Evolutionary conservation across 768 basidiomycete genomes (phyloP).

Genomic region (Kwoniella bestiolae): DNA sequence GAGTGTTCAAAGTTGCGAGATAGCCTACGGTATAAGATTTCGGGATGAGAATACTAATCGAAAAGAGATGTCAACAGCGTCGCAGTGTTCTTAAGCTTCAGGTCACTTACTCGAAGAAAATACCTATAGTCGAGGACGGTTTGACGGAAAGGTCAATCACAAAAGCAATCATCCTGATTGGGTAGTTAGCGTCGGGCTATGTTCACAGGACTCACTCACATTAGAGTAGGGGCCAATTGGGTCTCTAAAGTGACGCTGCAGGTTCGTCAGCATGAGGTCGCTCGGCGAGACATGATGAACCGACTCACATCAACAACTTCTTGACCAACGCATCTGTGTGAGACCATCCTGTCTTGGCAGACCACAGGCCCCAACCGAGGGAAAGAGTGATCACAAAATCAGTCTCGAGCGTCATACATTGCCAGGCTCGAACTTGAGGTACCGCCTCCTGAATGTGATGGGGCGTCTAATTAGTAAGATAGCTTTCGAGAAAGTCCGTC

Average conservation of each 20-base stretch:
- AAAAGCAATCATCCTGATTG: constrained; percentile 6
- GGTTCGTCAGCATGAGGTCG: not conserved
- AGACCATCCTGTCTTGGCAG: constrained; percentile 41
- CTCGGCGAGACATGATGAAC: not conserved
- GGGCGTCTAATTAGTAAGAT: no score
- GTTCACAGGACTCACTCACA: constrained; percentile 8
- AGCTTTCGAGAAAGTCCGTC: no score
- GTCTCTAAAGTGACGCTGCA: constrained; percentile 18
- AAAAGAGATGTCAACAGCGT: not conserved
- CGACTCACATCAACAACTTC: constrained; percentile 11
- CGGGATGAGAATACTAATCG: constrained; percentile 4
- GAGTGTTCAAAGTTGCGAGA: constrained; percentile 15
- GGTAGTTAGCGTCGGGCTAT: not conserved
- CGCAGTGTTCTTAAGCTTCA: no score
- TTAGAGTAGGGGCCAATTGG: constrained; percentile 13
- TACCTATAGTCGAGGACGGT: constrained; percentile 6
- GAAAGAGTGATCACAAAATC: constrained; percentile 40
- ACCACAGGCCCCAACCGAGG: constrained; percentile 34
- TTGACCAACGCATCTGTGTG: constrained; percentile 32
- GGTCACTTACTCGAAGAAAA: constrained; percentile 25
- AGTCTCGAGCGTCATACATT: constrained; percentile 15
- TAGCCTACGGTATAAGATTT: constrained; percentile 19
- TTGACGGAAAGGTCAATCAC: constrained; percentile 16
- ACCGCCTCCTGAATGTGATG: not conserved
- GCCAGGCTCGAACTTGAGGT: constrained; percentile 3